Percentiles rank a stretch among this genome's conserved stretches.
Evolutionary conservation across 1,284 basidiomycete species (phyloP).

Genomic region (Schizophyllum commune): DNA sequence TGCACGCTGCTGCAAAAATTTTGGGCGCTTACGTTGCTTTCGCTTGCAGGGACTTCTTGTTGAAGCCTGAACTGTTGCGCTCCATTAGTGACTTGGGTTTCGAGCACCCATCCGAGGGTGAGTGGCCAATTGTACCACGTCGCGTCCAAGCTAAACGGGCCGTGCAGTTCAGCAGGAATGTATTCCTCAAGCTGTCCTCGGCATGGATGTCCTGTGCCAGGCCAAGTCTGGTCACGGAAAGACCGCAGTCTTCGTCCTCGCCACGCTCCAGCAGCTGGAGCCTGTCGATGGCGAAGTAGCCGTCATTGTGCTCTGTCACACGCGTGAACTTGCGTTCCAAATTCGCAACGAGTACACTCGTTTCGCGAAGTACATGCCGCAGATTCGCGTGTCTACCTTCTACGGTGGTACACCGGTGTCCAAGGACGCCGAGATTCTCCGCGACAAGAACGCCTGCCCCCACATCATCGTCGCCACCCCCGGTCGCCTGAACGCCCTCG

Average conservation of each 20-base stretch:
- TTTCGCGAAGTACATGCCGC: conserved; percentile 99
- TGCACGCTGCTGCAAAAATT: neutral
- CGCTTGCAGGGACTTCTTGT: conserved; percentile 77
- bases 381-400: conserved; percentile 95
- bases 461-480: conserved; percentile 99
- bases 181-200: conserved; percentile 98
- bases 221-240: conserved; percentile 99
- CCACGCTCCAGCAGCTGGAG: conserved; percentile 97
- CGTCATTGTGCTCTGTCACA: conserved; percentile 97
- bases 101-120: conserved; percentile 99
- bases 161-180: conserved; percentile 96
- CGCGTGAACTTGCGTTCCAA: conserved; percentile 98
- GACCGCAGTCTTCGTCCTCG: conserved; percentile 98
- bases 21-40: conserved; percentile 9
- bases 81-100: conserved; percentile 99
- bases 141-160: neutral
- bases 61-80: conserved; percentile 95
- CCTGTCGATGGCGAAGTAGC: conserved; percentile 98
- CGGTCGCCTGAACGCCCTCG: conserved; percentile 89
- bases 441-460: conserved; percentile 96
- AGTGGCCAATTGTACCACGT: conserved; percentile 14
- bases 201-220: conserved; percentile 99
- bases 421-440: conserved; percentile 91
- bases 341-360: conserved; percentile 99
- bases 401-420: conserved; percentile 95